phyloP scores from a whole-genome alignment of 768 basidiomycete genomes.

The Naganishia randhawae region DNA sequence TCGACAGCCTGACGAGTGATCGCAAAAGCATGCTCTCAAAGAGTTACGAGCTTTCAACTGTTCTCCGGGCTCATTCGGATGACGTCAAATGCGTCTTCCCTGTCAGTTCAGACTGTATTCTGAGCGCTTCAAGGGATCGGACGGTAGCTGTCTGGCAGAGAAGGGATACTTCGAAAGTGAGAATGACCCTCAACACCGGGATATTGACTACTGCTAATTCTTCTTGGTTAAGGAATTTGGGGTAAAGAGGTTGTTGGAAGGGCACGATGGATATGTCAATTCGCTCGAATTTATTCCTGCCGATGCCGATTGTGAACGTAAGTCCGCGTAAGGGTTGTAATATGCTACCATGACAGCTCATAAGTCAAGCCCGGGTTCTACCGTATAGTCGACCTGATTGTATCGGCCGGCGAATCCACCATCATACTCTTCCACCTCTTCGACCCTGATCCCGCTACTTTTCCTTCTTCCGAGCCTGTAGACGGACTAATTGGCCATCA shows the following conservation, averaged over 20 bases:
- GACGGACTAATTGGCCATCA: conserved; percentile 36
- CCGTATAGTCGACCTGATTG: conserved; percentile 27
- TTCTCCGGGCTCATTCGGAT: conserved; percentile 28
- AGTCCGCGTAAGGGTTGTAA: not conserved
- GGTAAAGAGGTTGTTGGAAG: conserved; percentile 29
- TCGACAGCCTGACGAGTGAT: not conserved
- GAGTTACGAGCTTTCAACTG: conserved; percentile 7
- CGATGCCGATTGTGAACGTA: conserved; percentile 24
- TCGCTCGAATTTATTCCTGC: conserved; percentile 40
- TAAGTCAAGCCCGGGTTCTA: no score
- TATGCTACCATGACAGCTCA: not conserved
- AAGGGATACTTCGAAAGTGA: not conserved
- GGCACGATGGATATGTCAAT: conserved; percentile 44
- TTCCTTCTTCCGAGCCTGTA: conserved; percentile 30
- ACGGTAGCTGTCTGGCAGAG: conserved; percentile 38
- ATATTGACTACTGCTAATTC: not conserved
- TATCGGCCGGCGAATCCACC: conserved; percentile 40
- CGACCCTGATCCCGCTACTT: conserved; percentile 10
- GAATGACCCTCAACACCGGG: not conserved
- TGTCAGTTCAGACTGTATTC: conserved; percentile 28
- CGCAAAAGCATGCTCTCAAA: not conserved
- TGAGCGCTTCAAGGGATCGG: conserved; percentile 38
- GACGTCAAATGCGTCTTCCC: conserved; percentile 42
- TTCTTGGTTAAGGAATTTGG: not conserved
- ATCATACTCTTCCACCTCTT: conserved; percentile 41